Conservation (phyloP, 495 filamentous ascomycete genomes). For the Tuber magnatum region DNA sequence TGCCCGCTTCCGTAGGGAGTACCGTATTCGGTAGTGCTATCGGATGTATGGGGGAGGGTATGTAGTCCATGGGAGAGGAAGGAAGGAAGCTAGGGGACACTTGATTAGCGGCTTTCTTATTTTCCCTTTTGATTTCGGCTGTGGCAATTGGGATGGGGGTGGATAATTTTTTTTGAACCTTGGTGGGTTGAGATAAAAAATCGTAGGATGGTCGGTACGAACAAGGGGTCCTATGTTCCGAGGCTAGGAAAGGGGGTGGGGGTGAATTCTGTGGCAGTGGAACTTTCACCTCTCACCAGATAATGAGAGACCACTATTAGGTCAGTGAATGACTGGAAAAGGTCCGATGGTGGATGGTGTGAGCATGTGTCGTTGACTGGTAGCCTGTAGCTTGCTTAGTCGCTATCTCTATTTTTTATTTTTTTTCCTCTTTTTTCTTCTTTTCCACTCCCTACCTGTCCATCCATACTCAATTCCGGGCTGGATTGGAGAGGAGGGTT, state of each 20-base stretch:
- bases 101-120: background rate
- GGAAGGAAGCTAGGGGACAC: background rate
- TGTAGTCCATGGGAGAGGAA: background rate
- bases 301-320: background rate
- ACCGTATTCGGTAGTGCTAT: background rate
- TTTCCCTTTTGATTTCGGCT: background rate
- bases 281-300: background rate
- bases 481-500: background rate
- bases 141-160: background rate
- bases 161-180: background rate
- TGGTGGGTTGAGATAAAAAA: background rate
- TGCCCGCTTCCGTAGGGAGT: background rate
- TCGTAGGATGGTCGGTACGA: background rate
- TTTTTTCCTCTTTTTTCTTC: conserved; percentile 3
- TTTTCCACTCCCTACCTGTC: background rate
- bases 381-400: background rate
- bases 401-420: background rate
- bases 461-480: background rate
- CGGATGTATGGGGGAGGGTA: background rate
- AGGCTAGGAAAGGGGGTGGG: background rate
- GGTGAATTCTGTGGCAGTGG: background rate
- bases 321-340: background rate
- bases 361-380: background rate
- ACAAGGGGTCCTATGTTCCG: background rate
- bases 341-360: background rate